These are phyloP conservation scores for Epichloe amarillans DNA, from an alignment of 2,329 filamentous ascomycete genomes.

Conservation along the genomic window DNA sequence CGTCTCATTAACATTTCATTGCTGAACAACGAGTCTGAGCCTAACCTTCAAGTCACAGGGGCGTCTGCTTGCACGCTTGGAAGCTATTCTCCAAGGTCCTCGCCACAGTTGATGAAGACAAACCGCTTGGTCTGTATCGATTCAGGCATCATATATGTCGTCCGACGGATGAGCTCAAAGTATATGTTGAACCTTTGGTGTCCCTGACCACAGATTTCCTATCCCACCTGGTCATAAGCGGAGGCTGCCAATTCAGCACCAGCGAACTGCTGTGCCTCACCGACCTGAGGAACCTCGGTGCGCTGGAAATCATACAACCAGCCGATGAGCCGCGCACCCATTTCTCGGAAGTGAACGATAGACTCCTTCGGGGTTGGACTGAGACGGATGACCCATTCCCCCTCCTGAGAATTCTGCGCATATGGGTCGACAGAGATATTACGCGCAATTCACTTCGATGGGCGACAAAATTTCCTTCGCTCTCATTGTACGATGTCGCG, in stretches of 20 bases:
- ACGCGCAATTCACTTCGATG: conserved; percentile 28
- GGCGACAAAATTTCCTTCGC: conserved; percentile 28
- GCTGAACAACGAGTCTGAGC: background rate
- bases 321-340: conserved; percentile 13
- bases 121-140: conserved; percentile 23
- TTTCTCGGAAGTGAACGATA: conserved; percentile 29
- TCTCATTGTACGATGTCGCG: conserved; percentile 31
- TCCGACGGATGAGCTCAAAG: conserved; percentile 19
- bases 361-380: conserved; percentile 33
- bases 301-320: conserved; percentile 33
- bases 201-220: conserved; percentile 25
- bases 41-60: conserved; percentile 4
- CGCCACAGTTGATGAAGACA: conserved; percentile 19
- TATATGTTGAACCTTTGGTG: conserved; percentile 25
- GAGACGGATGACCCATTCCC: conserved; percentile 29
- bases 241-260: conserved; percentile 20
- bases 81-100: conserved; percentile 24
- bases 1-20: background rate
- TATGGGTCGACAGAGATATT: conserved; percentile 28
- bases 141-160: conserved; percentile 26
- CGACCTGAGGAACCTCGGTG: conserved; percentile 31
- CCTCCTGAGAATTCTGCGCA: conserved; percentile 30
- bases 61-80: conserved; percentile 27
- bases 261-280: conserved; percentile 28
- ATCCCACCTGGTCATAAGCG: conserved; percentile 27